Conservation (phyloP, 352 stramenopile genomes). For the Globisporangium alternatum region DNA sequence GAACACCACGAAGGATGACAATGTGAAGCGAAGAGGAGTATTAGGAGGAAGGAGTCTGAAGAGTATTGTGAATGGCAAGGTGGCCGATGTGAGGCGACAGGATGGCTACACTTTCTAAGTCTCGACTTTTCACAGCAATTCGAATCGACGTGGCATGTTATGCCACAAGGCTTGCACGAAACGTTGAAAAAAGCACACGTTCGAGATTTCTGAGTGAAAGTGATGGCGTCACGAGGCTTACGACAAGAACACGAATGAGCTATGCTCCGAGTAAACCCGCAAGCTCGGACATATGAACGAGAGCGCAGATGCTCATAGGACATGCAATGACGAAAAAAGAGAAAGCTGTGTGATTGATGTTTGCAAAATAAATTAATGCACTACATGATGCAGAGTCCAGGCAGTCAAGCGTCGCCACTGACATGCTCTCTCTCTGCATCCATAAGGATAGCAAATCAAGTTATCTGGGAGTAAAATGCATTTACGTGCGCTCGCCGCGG, state of each 20-base stretch:
- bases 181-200: background rate
- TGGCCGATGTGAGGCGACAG: background rate
- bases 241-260: background rate
- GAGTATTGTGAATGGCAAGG: background rate
- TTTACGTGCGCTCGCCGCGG: slow-evolving; percentile 86
- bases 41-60: too few relatives aligned
- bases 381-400: slow-evolving; percentile 7
- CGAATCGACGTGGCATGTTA: too few relatives aligned
- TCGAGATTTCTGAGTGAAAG: background rate
- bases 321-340: background rate
- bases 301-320: too few relatives aligned
- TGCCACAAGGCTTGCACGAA: too few relatives aligned
- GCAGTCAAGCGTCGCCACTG: background rate
- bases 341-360: background rate
- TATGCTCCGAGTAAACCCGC: background rate
- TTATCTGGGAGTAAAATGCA: background rate
- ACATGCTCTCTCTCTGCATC: background rate
- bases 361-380: slow-evolving; percentile 17
- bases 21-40: too few relatives aligned
- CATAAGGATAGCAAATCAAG: slow-evolving; percentile 13
- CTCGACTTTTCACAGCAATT: background rate
- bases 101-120: background rate
- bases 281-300: background rate
- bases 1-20: too few relatives aligned
- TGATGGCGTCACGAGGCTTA: background rate